Evolutionary conservation across 2,329 filamentous ascomycete genomes (phyloP).

Genomic region (Talaromyces funiculosus): DNA sequence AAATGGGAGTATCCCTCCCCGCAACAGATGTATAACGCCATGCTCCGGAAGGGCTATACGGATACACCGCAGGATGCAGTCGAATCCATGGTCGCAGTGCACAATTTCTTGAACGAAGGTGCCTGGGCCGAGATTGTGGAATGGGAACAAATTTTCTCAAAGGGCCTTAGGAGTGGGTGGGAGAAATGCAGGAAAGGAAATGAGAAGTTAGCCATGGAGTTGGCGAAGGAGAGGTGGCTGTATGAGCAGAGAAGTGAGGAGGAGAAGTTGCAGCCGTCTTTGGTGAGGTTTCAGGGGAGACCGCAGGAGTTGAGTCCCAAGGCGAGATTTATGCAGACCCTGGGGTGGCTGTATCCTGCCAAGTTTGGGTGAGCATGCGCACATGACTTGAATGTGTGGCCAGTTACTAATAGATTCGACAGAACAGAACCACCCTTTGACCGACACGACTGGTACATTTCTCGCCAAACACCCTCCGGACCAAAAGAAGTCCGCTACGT

Average conservation of each 20-base stretch:
- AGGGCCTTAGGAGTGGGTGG: constrained; percentile 68
- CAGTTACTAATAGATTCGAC: neutral
- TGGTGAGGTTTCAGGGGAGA: constrained; percentile 82
- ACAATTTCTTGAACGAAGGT: constrained; percentile 97
- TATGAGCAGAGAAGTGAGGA: constrained; percentile 25
- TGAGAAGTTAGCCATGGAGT: constrained; percentile 54
- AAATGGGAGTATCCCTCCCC: constrained; percentile 98
- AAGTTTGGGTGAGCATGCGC: constrained; percentile 62
- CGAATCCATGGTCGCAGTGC: constrained; percentile 93
- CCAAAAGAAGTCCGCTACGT: constrained; percentile 82
- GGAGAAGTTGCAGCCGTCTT: constrained; percentile 52
- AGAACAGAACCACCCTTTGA: constrained; percentile 86
- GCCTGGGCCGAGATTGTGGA: constrained; percentile 92
- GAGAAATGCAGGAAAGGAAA: constrained; percentile 69
- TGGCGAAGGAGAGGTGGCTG: constrained; percentile 46
- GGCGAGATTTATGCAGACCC: constrained; percentile 72
- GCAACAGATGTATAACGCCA: constrained; percentile 99
- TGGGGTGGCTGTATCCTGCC: constrained; percentile 72
- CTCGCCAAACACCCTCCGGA: constrained; percentile 61
- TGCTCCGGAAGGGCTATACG: constrained; percentile 90
- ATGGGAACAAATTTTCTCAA: constrained; percentile 82
- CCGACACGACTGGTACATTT: constrained; percentile 93
- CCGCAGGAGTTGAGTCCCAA: constrained; percentile 89
- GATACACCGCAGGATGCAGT: constrained; percentile 92
- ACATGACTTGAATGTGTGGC: neutral